Evolutionary conservation across 2,329 filamentous ascomycete species (phyloP).

Genomic region (Pseudogymnoascus sp.): DNA sequence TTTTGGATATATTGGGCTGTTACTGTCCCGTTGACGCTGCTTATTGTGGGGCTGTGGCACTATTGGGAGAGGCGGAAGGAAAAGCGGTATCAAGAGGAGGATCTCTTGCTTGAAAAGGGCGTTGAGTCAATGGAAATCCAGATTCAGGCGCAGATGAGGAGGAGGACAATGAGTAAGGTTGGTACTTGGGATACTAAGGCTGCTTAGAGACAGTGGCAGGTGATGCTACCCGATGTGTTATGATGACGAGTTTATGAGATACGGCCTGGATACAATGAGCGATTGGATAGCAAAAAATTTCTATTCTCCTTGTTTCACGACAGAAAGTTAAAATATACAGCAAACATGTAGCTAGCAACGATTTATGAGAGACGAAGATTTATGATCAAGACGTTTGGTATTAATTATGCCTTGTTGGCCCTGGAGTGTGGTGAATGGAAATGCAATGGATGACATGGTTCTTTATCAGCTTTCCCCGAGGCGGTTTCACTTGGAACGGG

Average conservation of each 20-base stretch:
- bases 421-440: neutral
- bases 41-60: constrained; percentile 48
- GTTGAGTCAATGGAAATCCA: constrained; percentile 23
- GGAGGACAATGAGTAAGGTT: constrained; percentile 21
- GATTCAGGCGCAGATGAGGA: constrained; percentile 23
- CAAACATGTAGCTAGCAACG: neutral
- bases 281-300: constrained; percentile 2
- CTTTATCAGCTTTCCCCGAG: neutral
- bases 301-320: neutral
- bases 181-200: constrained; percentile 15
- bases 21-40: constrained; percentile 47
- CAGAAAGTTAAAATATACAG: neutral
- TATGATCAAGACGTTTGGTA: neutral
- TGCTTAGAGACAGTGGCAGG: neutral
- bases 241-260: neutral
- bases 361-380: constrained; percentile 4
- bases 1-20: constrained; percentile 59
- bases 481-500: neutral
- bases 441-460: neutral
- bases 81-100: constrained; percentile 19
- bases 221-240: neutral
- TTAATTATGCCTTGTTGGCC: neutral
- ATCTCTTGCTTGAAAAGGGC: constrained; percentile 23
- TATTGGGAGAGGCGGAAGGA: constrained; percentile 29
- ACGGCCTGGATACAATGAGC: neutral